Percentiles rank a stretch among this genome's conserved stretches.
phyloP scores from a whole-genome alignment of 1,139 yeast genomes.

The Yamadazyma blattariae region DNA sequence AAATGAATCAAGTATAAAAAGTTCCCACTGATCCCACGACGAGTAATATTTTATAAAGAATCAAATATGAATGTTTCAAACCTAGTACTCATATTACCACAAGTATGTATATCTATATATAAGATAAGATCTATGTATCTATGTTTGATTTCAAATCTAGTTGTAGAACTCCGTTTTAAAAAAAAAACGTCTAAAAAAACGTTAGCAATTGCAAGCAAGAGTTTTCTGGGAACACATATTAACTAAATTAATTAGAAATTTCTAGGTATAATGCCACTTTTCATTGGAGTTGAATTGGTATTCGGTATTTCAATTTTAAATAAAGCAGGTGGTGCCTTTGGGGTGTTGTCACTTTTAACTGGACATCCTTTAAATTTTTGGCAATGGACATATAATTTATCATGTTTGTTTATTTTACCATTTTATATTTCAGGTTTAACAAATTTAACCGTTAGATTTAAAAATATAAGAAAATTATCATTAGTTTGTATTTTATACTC shows the following conservation, averaged over 20 bases:
- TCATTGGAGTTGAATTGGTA: slow-evolving; percentile 82
- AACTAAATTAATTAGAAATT: slow-evolving; percentile 52
- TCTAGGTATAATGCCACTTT: slow-evolving; percentile 66
- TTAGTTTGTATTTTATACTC: slow-evolving; percentile 62
- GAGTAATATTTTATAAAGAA: background rate
- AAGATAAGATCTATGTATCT: slow-evolving; percentile 43
- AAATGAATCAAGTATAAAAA: too few relatives aligned
- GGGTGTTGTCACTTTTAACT: slow-evolving; percentile 80
- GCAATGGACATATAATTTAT: slow-evolving; percentile 79
- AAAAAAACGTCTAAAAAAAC: too few relatives aligned
- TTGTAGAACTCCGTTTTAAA: too few relatives aligned
- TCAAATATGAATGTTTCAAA: slow-evolving; percentile 13
- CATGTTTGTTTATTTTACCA: slow-evolving; percentile 64
- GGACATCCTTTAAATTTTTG: slow-evolving; percentile 82
- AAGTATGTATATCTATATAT: slow-evolving; percentile 19
- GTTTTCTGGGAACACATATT: too few relatives aligned
- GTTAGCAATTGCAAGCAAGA: too few relatives aligned
- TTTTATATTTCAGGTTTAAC: slow-evolving; percentile 62
- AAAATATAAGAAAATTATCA: slow-evolving; percentile 46
- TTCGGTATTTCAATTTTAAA: slow-evolving; percentile 79
- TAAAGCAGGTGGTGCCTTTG: slow-evolving; percentile 88
- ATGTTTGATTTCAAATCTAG: slow-evolving; percentile 68
- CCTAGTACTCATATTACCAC: slow-evolving; percentile 21
- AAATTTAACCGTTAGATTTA: slow-evolving; percentile 29
- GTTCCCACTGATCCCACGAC: too few relatives aligned